Evolutionary conservation across 2,329 filamentous ascomycete genomes (phyloP), one percentile per base, ranked within the genome.

Genomic region (Sclerotinia trifoliorum): DNA sequence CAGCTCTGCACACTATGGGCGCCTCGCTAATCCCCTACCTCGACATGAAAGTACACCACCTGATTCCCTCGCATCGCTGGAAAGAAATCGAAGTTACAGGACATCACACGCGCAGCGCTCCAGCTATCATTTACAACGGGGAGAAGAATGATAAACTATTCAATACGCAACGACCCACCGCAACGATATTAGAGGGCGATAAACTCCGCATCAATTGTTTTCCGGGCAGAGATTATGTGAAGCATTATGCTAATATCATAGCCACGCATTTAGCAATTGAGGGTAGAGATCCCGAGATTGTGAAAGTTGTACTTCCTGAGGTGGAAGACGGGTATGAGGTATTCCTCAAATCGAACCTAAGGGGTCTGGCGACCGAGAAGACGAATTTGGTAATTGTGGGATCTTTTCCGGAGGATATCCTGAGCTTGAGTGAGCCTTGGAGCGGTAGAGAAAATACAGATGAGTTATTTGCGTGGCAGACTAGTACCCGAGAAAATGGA

Each of bases 161-260:
- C 5, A 61, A 61, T 7, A n/a, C 13, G 29, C 58, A 61, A 24
- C 58, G 58, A 48, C 58, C 58, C 44, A 61, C 58, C 1, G 58
- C 58, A 2, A 61, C 44, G 5, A 61, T 49, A 1, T 11, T 49
- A 0, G 26, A 2, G 21, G 26, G 2, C 11, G 44, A 46, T n/a
- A 61, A 24, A 24, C 1, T 61, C 2, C 42, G 44, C 44, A 61
- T 61, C 26, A 61, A 35, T 48, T 61, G 58, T 32, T 61, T 61
- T 10, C 58, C 58, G 13, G 58, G 58, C 6, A 5, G 24, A 32
- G 58, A 61, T 15, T 61, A 61, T 10, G 44, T 35, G 11, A 15
- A 48, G 13, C 58, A 61, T 11, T 61, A 61, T n/a, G 44, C 58
- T 4, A 61, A 61, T 17, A 61, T 61, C 3, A 8, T 61, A 7